Evolutionary conservation across 2,329 filamentous ascomycete genomes (phyloP), one percentile per base, ranked within the genome.

Genomic region (Macrophomina tecta): DNA sequence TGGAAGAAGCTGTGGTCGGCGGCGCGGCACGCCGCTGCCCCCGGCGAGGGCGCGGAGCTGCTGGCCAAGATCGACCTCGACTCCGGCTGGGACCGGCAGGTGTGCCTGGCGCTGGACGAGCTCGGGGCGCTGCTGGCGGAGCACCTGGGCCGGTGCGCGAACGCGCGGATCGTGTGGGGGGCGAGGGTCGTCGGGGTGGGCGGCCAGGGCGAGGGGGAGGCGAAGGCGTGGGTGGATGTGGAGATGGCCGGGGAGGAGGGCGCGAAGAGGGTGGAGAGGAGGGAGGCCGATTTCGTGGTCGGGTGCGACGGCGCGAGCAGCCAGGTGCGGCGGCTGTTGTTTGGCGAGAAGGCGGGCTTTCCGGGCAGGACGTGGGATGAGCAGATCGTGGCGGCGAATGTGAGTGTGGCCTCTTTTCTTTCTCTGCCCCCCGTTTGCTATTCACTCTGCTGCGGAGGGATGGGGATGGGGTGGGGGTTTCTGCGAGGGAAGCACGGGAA

Each of bases 331-430:
- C 73, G 71, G 12, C 69, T 70, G 0, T 67, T 78, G 23, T 78
- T 78, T 58, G 75, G 76, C 0, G 66, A 69, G 18, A 75, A 75
- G 53, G 73, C 74, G 23, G 23, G 23, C 5, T 89, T 85, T 68
- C 86, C 86, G 0, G 87, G 87, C 0, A 85, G 85, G 70, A 90
- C 87, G 0, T 85, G 86, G 81, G 82, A 87, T 64, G 80, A 81
- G 67, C 86, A 88, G 72, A 87, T 90, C 67, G 82, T 89, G 16
- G 87, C 87, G 52, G 89, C 87, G 5, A 89, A 90, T 77, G 86
- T 86, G 71, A 73, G 81, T 72, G 6, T 12, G 34, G 23, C 42
- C 30, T 42, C 30, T 18, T 52, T 23, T 14, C 34, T 34, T 6
- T 5, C 11, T 32, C 14, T 28, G 23, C 23, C 1, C 23, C 23